Evolutionary conservation across 2,329 filamentous ascomycete species (phyloP), one percentile per base, ranked within the genome.

Genomic region (Aspergillus puulaauensis): DNA sequence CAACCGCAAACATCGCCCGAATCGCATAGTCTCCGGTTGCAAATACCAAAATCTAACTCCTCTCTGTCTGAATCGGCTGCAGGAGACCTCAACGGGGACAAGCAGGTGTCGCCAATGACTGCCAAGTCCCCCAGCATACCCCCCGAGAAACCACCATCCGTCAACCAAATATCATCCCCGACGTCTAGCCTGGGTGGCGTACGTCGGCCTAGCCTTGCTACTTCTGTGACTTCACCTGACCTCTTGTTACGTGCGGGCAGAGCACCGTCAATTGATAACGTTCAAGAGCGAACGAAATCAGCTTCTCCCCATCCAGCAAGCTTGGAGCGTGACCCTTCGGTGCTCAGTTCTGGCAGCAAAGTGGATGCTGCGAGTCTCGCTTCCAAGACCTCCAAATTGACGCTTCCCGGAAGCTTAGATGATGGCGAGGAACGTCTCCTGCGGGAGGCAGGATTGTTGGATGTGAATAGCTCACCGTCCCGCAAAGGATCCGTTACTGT

Each of bases 381-480:
- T 12, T 72, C 70, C 24, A 69, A 63, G n/a, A 68, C 69, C 6
- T 75, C 75, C 14, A 72, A 68, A 52, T 56, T 71, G 24, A 70
- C 68, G 70, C 69, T 68, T 37, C 70, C 70, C 19, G 69, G 65
- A 31, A 75, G 72, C 56, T 79, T 83, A 24, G 88, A 90, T 67
- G 87, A 87, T 4, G 82, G 82, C 8, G 90, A 92, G 69, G 83
- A 86, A 59, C 85, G 86, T 41, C 77, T 91, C 5, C 76, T 91
- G 27, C 83, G 86, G 62, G 85, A 91, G 70, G 81, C 86, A 6
- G 89, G 89, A 1, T 77, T 91, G 21, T 73, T 90, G 23, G 82
- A 84, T 40, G 68, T 75, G 17, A 74, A 77, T 51, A 75, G 71
- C 47, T 77, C 74, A 5, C 68, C 75, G 21, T 76, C 73, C 60